Base-by-base conservation (phyloP, 2,329 filamentous ascomycete species). In the Cercospora janseana region DNA sequence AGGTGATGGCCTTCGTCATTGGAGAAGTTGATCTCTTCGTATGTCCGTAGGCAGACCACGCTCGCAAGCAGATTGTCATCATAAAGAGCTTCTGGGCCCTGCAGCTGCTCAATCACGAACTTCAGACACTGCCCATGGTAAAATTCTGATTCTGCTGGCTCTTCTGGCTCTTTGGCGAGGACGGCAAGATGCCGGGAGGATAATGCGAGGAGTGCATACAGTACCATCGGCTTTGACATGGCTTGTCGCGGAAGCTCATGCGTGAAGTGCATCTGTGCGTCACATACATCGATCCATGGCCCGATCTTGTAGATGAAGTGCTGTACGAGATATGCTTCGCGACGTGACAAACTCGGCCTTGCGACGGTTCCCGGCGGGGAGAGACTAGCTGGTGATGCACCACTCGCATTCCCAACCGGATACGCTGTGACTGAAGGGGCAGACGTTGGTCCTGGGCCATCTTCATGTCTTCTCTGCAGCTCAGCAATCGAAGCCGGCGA, bases 1-100 rank as follows among this genome's bases (percentile, higher is more conserved):
- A 71, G 62, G 38, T 73, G 71, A 16, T 66, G 65, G 37, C 67
- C 63, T 16, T 69, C 62, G 21, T 72, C 70, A 12, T 37, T 32
- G 13, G 15, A 27, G 26, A 59, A 21, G 44, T 66, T 64, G 50
- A 68, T 66, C 49, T 69, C 66, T 51, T 69, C 67, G 49, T 66
- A 63, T n/a, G 69, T 61, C 4, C 67, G 62, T 7, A 69, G 58
- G 18, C 69, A 66, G 12, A 66, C 63, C 3, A 69, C 59, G 3
- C 66, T 61, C 1, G 64, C 62, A 15, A 69, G 57, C n/a, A 68
- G 54, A 15, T 63, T 63, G 32, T 69, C 68, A 15, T 64, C 51
- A 18, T 61, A 62, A n/a, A 51, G 38, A 1, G 48, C 50, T 28
- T 60, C 59, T 0, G 58, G 55, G 4, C 52, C 50, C 3, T 66